Base-by-base conservation (phyloP, 768 basidiomycete genomes). In the Russula earlei region DNA sequence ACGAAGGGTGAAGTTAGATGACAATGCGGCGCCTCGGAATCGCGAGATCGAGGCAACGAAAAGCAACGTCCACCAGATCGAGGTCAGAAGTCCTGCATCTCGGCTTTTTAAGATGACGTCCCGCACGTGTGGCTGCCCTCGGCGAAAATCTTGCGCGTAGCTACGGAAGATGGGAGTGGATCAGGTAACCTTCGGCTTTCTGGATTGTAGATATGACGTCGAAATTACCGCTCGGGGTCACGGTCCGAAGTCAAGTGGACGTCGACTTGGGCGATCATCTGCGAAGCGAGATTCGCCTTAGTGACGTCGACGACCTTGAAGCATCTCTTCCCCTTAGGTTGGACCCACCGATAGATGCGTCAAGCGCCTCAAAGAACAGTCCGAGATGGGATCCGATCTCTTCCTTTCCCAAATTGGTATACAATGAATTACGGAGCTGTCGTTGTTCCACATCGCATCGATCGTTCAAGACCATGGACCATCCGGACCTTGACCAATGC, bases 241-340 rank as follows among this genome's bases (percentile, higher is more conserved):
- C 50, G 55, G 42, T 11, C 43, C 49, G 49, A 42, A 55, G 19
- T 43, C 24, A 27, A 11, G 36, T 12, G n/a, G 8, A 7, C 42
- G 15, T 36, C 34, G 11, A 44, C 41, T 3, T 20, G 8, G 29
- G 10, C 11, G n/a, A 12, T n/a, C 19, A 50, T 37, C 17, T 33
- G 20, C 10, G 3, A 49, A 8, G 20, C 19, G 27, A 50, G 17
- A 10, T n/a, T 14, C 31, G 19, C 19, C 15, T 33, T 27, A 8
- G 49, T 50, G 54, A 55, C 48, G 48, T 56, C 33, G 55, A 49
- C 17, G 38, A 19, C 42, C 5, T 42, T 22, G 34, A 45, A 56
- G 19, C 29, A 19, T 24, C 31, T 33, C 20, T 6, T 37, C 22
- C 29, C 17, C 8, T 20, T n/a, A 12, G 47, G n/a, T 40, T 49